These are phyloP conservation scores for Thymus quinquecostatus DNA, from an alignment of 257 asterid genomes.

Conservation along the genomic window DNA sequence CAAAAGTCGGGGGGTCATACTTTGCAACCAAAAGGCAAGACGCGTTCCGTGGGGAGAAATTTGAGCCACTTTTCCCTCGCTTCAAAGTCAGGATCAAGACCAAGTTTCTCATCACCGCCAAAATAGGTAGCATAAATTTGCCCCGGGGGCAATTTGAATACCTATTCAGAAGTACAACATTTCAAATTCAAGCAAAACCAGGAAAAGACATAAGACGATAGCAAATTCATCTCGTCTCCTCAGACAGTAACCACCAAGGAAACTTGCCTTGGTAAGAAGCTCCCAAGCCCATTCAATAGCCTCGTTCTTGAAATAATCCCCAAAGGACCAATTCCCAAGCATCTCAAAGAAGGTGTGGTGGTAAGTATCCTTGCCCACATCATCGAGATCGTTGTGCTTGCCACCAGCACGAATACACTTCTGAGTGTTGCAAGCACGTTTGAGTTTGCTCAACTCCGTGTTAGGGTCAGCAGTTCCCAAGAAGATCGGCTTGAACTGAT, in stretches of 20 bases:
- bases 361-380: constrained; percentile 98
- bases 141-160: constrained; percentile 65
- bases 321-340: constrained; percentile 99
- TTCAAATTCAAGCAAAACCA: constrained; percentile 10
- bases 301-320: constrained; percentile 85
- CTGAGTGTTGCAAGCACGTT: constrained; percentile 96
- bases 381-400: constrained; percentile 95
- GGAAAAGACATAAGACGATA: neutral
- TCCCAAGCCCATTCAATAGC: constrained; percentile 98
- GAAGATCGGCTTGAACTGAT: constrained; percentile 96
- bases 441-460: constrained; percentile 80
- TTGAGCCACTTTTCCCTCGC: constrained; percentile 89
- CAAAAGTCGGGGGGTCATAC: constrained; percentile 44
- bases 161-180: constrained; percentile 42
- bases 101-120: constrained; percentile 90
- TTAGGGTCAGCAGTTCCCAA: constrained; percentile 91
- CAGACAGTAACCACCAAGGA: constrained; percentile 1
- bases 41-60: constrained; percentile 73
- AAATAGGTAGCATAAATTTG: constrained; percentile 93
- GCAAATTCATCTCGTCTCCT: neutral
- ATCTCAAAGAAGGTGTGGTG: constrained; percentile 99
- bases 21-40: constrained; percentile 91
- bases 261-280: constrained; percentile 80
- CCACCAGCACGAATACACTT: constrained; percentile 99
- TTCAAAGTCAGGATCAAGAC: constrained; percentile 88